phyloP scores from a whole-genome alignment of 257 asterid genomes.

The Solanum chilense region DNA sequence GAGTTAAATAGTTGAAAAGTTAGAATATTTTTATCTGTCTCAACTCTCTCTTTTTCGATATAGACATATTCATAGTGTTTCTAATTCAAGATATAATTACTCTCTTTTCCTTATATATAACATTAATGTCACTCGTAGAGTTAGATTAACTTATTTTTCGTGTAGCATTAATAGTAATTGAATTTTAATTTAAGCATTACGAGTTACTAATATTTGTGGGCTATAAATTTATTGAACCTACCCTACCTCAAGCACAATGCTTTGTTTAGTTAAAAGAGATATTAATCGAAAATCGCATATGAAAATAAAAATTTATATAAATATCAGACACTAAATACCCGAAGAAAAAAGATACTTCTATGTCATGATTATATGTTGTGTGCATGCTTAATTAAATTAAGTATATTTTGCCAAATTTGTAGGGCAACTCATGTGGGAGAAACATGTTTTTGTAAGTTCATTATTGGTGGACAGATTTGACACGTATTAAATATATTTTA shows the following conservation, averaged over 20 bases:
- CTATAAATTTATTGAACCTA: too few relatives aligned
- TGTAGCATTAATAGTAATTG: too few relatives aligned
- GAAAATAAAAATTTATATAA: background rate
- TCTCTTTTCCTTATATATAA: too few relatives aligned
- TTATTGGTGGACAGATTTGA: background rate
- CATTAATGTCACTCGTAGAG: too few relatives aligned
- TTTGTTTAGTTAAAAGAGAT: background rate
- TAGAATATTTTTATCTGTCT: too few relatives aligned
- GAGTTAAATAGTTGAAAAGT: too few relatives aligned
- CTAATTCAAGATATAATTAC: too few relatives aligned
- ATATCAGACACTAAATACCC: rapidly evolving
- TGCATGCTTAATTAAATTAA: background rate
- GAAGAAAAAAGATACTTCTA: background rate
- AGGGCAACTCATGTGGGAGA: background rate
- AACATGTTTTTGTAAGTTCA: background rate
- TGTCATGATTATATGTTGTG: background rate
- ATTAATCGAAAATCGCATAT: background rate
- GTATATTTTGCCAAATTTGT: background rate
- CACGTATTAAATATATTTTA: background rate
- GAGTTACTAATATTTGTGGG: background rate
- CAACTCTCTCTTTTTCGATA: too few relatives aligned
- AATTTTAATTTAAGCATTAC: background rate
- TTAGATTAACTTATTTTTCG: too few relatives aligned
- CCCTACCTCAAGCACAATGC: background rate
- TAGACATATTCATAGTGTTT: too few relatives aligned